Percentiles rank a stretch among this genome's conserved stretches.
These are phyloP conservation scores for Tanozyma kutaoensis DNA, from an alignment of 805 yeast genomes.

Conservation along the genomic window DNA sequence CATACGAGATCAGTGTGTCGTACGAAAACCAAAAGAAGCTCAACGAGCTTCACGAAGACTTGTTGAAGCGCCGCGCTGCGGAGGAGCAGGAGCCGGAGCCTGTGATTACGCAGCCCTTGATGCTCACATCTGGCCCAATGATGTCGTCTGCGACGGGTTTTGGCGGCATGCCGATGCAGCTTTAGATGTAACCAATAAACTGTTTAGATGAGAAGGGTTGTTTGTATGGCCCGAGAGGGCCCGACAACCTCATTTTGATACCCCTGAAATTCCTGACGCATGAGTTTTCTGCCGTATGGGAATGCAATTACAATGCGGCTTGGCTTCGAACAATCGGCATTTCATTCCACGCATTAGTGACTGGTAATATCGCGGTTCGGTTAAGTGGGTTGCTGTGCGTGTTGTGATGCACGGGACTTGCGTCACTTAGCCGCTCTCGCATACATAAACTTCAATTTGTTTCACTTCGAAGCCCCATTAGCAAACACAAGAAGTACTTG, in stretches of 20 bases:
- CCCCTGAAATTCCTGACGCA: constrained; percentile 1
- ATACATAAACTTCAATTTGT: too few species aligned
- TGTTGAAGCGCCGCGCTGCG: constrained; percentile 55
- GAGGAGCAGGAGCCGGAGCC: constrained; percentile 37
- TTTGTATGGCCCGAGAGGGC: constrained; percentile 9
- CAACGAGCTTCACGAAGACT: constrained; percentile 52
- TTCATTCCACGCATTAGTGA: too few species aligned
- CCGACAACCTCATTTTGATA: not conserved
- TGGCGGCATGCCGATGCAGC: too few species aligned
- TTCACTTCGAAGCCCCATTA: too few species aligned
- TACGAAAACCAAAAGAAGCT: constrained; percentile 66
- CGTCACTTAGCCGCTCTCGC: too few species aligned
- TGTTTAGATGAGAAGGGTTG: constrained; percentile 15
- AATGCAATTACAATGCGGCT: not conserved
- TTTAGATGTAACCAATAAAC: too few species aligned
- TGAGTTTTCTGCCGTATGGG: not conserved
- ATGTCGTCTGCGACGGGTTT: too few species aligned
- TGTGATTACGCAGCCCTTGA: constrained; percentile 50
- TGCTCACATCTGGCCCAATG: constrained; percentile 70
- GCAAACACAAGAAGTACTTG: too few species aligned
- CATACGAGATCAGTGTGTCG: constrained; percentile 76
- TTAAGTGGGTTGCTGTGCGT: too few species aligned
- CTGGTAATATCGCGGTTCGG: too few species aligned
- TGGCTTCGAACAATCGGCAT: not conserved
- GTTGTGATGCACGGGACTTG: too few species aligned